These are phyloP conservation scores for Flaveria robusta DNA, from an alignment of 129 eudicot genomes.

Conservation along the genomic window DNA sequence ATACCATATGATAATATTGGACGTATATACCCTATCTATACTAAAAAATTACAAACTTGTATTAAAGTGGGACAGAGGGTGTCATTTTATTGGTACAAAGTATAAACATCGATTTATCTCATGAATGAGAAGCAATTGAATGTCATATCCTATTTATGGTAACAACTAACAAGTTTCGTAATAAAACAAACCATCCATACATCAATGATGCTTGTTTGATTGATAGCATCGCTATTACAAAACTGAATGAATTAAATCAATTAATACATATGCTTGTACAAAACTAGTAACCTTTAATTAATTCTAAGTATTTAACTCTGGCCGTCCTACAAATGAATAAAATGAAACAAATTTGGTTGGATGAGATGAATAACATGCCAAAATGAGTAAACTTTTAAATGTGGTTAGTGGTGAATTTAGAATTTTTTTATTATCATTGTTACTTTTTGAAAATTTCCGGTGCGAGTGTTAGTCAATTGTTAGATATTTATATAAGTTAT, in stretches of 20 bases:
- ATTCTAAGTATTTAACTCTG: neutral
- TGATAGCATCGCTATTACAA: neutral
- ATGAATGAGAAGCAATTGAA: conserved; percentile 19
- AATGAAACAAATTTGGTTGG: neutral
- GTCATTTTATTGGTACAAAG: neutral
- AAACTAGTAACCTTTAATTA: neutral
- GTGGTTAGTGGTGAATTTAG: neutral
- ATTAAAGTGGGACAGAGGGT: conserved; percentile 4
- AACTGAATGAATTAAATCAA: neutral
- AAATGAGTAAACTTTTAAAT: neutral
- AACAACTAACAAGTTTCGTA: neutral
- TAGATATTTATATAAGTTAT: no score
- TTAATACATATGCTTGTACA: neutral
- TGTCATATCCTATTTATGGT: neutral
- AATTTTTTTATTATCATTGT: no score
- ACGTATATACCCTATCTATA: neutral
- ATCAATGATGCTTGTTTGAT: conserved; percentile 13
- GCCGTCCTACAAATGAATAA: neutral
- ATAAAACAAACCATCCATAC: conserved; percentile 8
- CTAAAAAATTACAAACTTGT: neutral
- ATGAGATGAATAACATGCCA: neutral
- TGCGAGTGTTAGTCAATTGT: no score
- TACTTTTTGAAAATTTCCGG: no score
- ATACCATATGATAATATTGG: conserved; percentile 22
- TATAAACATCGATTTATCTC: conserved; percentile 12